Conservation (phyloP, 169 alveolate genomes). For the Toxoplasma gondii region DNA sequence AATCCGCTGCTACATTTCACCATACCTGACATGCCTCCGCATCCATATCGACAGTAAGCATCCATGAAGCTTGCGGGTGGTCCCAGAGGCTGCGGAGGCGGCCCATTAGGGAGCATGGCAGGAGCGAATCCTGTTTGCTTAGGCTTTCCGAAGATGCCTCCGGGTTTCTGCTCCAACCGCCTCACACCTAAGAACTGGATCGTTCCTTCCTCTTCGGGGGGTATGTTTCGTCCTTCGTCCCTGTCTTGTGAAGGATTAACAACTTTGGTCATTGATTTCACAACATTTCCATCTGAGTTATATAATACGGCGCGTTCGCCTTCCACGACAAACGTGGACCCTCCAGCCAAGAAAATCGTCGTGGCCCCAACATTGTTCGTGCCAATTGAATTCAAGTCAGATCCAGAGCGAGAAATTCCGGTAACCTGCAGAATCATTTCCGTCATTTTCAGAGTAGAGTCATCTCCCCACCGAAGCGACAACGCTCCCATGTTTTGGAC, state of each 20-base stretch:
- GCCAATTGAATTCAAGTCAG: background rate
- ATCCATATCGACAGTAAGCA: constrained; percentile 63
- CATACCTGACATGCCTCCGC: constrained; percentile 65
- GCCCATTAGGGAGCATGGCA: constrained; percentile 27
- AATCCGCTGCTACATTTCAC: no score
- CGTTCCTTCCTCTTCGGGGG: background rate
- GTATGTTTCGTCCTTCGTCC: background rate
- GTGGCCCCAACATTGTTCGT: background rate
- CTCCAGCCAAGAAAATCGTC: background rate
- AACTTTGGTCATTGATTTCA: background rate
- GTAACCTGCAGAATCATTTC: constrained; percentile 15
- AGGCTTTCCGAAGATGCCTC: constrained; percentile 8
- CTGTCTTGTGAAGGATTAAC: background rate
- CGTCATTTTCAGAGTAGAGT: background rate
- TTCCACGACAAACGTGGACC: background rate
- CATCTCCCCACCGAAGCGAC: constrained; percentile 21
- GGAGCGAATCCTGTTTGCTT: constrained; percentile 37
- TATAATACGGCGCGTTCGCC: constrained; percentile 1
- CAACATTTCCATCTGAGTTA: background rate
- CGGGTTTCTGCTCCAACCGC: constrained; percentile 2
- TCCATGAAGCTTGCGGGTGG: constrained; percentile 54
- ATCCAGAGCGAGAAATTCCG: background rate
- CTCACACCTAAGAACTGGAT: background rate
- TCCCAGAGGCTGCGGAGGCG: constrained; percentile 15
- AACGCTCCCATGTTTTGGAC: background rate